phyloP scores from a whole-genome alignment of 192 early-diverging fungal species.

The Ambispora gerdemannii region DNA sequence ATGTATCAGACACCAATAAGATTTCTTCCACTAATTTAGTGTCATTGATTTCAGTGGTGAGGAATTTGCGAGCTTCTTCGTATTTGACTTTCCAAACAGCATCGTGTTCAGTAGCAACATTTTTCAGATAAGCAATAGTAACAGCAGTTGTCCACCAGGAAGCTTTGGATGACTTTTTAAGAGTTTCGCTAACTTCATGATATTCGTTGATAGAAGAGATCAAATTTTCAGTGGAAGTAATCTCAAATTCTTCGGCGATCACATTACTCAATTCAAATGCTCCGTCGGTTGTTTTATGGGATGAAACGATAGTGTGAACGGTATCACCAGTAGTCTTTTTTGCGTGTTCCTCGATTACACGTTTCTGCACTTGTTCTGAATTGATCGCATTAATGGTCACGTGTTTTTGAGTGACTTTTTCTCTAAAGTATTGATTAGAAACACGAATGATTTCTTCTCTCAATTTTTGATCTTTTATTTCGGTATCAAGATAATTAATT shows the following conservation, averaged over 20 bases:
- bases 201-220: not conserved
- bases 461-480: not conserved
- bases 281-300: not conserved
- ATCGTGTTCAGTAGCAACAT: no score
- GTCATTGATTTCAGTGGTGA: no score
- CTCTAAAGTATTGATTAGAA: constrained; percentile 1
- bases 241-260: not conserved
- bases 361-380: not conserved
- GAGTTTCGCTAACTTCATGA: not conserved
- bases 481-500: not conserved
- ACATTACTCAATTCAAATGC: not conserved
- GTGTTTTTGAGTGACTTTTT: not conserved
- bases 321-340: not conserved
- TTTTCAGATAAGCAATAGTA: no score
- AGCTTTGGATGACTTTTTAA: not conserved
- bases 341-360: no score
- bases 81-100: no score
- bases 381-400: no score
- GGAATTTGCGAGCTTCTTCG: no score
- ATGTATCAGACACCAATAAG: no score
- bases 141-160: no score
- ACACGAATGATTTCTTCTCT: not conserved
- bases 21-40: no score
- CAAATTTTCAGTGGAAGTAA: not conserved
- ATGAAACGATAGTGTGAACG: not conserved